These are phyloP conservation scores for Candida sp. DNA, from an alignment of 1,139 yeast genomes.

Conservation along the genomic window DNA sequence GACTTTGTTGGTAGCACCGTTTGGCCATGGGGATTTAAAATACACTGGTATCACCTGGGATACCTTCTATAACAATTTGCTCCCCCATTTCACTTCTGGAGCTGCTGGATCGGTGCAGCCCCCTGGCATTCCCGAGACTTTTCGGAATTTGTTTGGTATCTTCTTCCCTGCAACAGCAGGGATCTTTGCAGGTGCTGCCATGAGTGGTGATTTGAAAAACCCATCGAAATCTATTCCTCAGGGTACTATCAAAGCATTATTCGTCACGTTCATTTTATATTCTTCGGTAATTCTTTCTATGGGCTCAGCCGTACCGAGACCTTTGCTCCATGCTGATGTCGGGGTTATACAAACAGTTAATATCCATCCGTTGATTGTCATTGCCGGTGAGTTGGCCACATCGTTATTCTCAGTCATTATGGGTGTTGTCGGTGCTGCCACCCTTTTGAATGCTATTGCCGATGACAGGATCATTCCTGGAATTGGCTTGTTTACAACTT, in stretches of 20 bases:
- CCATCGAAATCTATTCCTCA: constrained; percentile 89
- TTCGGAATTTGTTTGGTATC: constrained; percentile 84
- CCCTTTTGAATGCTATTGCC: constrained; percentile 85
- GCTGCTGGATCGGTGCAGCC: constrained; percentile 86
- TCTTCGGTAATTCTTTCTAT: constrained; percentile 72
- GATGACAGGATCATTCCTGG: constrained; percentile 85
- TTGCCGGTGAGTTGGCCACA: constrained; percentile 89
- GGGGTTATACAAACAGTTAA: constrained; percentile 83
- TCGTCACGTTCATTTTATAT: constrained; percentile 73
- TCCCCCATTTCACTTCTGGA: constrained; percentile 79
- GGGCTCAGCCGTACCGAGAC: constrained; percentile 79
- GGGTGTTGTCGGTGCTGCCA: constrained; percentile 94
- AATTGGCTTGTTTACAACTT: constrained; percentile 53
- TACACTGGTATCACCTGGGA: constrained; percentile 75
- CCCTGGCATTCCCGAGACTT: constrained; percentile 58
- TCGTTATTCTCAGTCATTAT: constrained; percentile 89
- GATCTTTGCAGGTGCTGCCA: constrained; percentile 97
- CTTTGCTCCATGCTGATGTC: constrained; percentile 68
- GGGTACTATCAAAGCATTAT: constrained; percentile 83
- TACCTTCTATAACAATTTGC: constrained; percentile 61
- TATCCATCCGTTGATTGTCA: constrained; percentile 61
- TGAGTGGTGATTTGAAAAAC: constrained; percentile 89
- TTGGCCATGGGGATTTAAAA: constrained; percentile 41
- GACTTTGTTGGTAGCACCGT: constrained; percentile 58
- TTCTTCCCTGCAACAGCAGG: constrained; percentile 99